Evolutionary conservation across 2,329 filamentous ascomycete genomes (phyloP).

Genomic region (Neonectria hederae): DNA sequence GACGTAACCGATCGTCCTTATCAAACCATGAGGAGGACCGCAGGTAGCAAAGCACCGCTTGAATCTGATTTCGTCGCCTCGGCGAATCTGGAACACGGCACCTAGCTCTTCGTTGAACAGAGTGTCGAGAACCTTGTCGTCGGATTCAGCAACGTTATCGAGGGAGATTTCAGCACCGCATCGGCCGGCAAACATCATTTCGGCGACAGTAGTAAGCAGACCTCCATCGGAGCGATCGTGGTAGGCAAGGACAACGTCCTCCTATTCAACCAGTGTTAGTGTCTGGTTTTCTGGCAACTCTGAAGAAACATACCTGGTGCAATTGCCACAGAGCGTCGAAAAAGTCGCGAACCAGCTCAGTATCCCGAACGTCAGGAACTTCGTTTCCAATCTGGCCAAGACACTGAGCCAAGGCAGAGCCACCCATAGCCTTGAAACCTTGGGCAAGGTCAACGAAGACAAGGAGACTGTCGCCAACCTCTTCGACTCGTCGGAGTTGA

Average conservation of each 20-base stretch:
- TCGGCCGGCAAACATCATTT: slow-evolving; percentile 98
- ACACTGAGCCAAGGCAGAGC: slow-evolving; percentile 89
- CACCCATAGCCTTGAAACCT: slow-evolving; percentile 84
- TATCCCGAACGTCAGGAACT: slow-evolving; percentile 85
- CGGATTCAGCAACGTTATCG: slow-evolving; percentile 73
- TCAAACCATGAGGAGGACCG: slow-evolving; percentile 81
- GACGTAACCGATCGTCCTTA: slow-evolving; percentile 85
- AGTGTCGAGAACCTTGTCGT: slow-evolving; percentile 74
- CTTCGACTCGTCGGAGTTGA: slow-evolving; percentile 81
- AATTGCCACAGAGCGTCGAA: slow-evolving; percentile 83
- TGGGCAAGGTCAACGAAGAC: slow-evolving; percentile 91
- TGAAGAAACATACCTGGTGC: slow-evolving; percentile 49
- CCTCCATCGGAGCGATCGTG: slow-evolving; percentile 96
- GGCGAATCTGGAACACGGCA: slow-evolving; percentile 93
- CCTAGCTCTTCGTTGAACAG: slow-evolving; percentile 98
- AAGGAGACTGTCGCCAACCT: slow-evolving; percentile 88
- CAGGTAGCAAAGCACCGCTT: slow-evolving; percentile 90
- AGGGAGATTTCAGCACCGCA: slow-evolving; percentile 88
- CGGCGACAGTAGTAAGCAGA: slow-evolving; percentile 86
- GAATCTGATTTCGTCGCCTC: slow-evolving; percentile 85
- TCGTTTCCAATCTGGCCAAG: slow-evolving; percentile 87
- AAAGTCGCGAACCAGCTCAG: slow-evolving; percentile 84
- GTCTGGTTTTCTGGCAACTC: neutral
- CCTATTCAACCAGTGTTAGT: slow-evolving; percentile 41
- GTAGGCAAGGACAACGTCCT: slow-evolving; percentile 82